Percentiles rank a stretch among this genome's conserved stretches.
phyloP scores from a whole-genome alignment of 805 yeast genomes.

The Suhomyces tanzawaensis region DNA sequence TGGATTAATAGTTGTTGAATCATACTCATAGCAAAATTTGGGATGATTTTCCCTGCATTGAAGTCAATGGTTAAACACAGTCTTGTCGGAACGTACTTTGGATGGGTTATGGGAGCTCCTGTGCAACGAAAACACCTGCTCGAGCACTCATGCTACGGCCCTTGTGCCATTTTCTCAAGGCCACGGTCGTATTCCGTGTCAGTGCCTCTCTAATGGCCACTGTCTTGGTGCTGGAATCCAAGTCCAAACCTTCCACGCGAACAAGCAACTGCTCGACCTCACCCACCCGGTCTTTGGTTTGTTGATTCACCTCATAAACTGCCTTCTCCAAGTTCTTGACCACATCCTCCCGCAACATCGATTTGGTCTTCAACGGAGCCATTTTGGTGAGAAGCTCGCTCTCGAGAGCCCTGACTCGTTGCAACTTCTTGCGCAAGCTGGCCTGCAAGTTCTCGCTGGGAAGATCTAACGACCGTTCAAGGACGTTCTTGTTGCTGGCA shows the following conservation, averaged over 20 bases:
- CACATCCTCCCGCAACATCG: constrained; percentile 15
- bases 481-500: constrained; percentile 10
- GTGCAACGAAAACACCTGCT: no score
- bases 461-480: constrained; percentile 30
- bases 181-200: background rate
- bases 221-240: background rate
- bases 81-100: no score
- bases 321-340: constrained; percentile 27
- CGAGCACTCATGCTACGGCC: no score
- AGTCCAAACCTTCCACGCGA: constrained; percentile 2
- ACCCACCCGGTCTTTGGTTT: constrained; percentile 13
- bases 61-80: no score
- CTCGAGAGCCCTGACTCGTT: constrained; percentile 20
- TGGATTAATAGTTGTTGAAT: no score
- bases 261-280: constrained; percentile 12
- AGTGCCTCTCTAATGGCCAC: background rate
- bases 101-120: no score
- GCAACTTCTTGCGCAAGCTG: constrained; percentile 26
- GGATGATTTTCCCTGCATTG: no score
- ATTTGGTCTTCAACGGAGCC: constrained; percentile 34
- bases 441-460: constrained; percentile 24
- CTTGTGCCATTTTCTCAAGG: background rate
- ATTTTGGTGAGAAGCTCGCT: constrained; percentile 23
- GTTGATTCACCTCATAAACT: constrained; percentile 26
- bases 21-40: no score